A percentile compares a stretch with the other conserved stretches of the same genome.
Evolutionary conservation across 1,284 basidiomycete genomes (phyloP).

Genomic region (Puccinia coronata): DNA sequence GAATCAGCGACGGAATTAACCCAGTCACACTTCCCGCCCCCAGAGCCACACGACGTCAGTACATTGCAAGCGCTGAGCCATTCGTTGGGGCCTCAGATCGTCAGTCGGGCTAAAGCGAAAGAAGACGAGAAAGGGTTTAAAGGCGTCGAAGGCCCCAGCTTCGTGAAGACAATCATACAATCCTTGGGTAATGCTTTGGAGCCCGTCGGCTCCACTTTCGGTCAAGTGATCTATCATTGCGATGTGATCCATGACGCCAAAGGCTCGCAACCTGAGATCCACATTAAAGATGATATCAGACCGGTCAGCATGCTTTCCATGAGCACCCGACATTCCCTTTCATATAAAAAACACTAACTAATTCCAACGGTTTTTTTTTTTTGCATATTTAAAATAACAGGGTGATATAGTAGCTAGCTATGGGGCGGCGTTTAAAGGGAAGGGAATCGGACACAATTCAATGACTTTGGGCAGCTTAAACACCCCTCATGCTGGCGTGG

Average conservation of each 20-base stretch:
- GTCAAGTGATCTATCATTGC: slow-evolving; percentile 45
- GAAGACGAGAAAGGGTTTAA: slow-evolving; percentile 47
- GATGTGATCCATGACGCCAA: slow-evolving; percentile 39
- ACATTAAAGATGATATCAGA: slow-evolving; percentile 43
- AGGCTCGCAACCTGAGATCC: slow-evolving; percentile 39
- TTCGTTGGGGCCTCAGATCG: slow-evolving; percentile 39
- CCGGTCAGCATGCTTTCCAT: slow-evolving; percentile 17
- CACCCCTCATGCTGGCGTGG: slow-evolving; percentile 28
- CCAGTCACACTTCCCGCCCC: slow-evolving; percentile 39
- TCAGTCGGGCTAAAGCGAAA: slow-evolving; percentile 41
- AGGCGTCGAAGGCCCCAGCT: slow-evolving; percentile 13
- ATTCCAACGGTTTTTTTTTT: not conserved
- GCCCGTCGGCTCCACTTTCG: slow-evolving; percentile 41
- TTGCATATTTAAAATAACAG: not conserved
- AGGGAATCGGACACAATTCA: slow-evolving; percentile 44
- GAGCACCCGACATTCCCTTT: not conserved
- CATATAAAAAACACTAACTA: not conserved
- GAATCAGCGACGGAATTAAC: slow-evolving; percentile 43
- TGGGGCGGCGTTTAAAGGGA: slow-evolving; percentile 42
- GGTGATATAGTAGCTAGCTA: slow-evolving; percentile 46
- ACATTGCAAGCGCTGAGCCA: slow-evolving; percentile 26
- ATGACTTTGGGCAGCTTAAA: slow-evolving; percentile 36
- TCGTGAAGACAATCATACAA: slow-evolving; percentile 36
- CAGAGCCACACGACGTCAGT: slow-evolving; percentile 22
- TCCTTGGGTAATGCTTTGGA: slow-evolving; percentile 35